phyloP scores from a whole-genome alignment of 768 basidiomycete genomes.

The Calvatia gigantea region DNA sequence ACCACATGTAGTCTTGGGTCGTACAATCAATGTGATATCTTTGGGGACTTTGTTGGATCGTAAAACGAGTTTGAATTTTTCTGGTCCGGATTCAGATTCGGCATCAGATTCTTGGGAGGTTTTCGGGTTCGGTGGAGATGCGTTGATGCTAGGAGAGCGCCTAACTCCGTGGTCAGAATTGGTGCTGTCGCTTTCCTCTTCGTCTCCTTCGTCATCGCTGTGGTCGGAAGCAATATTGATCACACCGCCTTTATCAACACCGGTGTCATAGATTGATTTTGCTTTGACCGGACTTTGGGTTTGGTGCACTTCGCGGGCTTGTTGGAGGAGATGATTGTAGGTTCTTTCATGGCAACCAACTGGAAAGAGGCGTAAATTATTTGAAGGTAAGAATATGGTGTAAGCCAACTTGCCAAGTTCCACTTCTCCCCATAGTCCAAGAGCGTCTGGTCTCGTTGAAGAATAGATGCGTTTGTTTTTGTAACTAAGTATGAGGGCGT shows the following conservation, averaged over 20 bases:
- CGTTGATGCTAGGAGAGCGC: constrained; percentile 2
- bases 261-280: constrained; percentile 11
- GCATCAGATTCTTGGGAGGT: constrained; percentile 29
- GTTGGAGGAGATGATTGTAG: constrained; percentile 54
- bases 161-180: neutral
- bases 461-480: constrained; percentile 63
- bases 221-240: constrained; percentile 25
- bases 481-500: constrained; percentile 58
- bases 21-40: constrained; percentile 63
- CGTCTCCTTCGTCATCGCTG: constrained; percentile 20
- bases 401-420: constrained; percentile 61
- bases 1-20: constrained; percentile 71
- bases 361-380: constrained; percentile 22
- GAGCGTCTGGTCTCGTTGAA: constrained; percentile 61
- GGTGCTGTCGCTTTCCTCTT: neutral
- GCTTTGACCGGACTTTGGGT: constrained; percentile 3
- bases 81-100: constrained; percentile 42
- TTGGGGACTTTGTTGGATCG: constrained; percentile 52
- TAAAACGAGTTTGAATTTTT: constrained; percentile 63
- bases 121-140: constrained; percentile 13
- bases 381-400: neutral
- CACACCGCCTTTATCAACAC: constrained; percentile 15
- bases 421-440: constrained; percentile 66
- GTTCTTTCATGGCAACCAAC: constrained; percentile 66
- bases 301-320: constrained; percentile 17